A percentile compares a stretch with the other conserved stretches of the same genome.
Evolutionary conservation across 139 green algal species (phyloP).

Genomic region (Picochlorum sp.): DNA sequence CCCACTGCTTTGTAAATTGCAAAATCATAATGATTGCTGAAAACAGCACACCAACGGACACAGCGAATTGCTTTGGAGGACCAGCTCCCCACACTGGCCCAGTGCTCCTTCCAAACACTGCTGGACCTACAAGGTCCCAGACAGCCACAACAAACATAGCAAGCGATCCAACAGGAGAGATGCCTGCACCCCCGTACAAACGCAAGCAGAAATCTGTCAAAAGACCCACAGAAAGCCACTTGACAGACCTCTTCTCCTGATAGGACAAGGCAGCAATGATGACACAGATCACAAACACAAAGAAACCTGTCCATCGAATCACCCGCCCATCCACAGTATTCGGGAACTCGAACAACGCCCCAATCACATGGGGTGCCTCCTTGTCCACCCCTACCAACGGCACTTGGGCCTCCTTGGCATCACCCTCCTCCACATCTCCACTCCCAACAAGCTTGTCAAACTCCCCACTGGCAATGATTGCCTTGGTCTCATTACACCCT

Average conservation of each 20-base stretch:
- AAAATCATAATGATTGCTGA: slow-evolving; percentile 18
- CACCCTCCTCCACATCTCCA: background rate
- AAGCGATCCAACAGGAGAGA: slow-evolving; percentile 30
- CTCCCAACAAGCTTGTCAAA: slow-evolving; percentile 21
- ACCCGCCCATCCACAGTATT: slow-evolving; percentile 31
- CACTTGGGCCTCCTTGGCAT: background rate
- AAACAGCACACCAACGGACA: slow-evolving; percentile 17
- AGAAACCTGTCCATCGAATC: slow-evolving; percentile 24
- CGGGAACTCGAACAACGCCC: slow-evolving; percentile 35
- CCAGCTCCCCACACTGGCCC: slow-evolving; percentile 25
- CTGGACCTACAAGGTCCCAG: slow-evolving; percentile 23
- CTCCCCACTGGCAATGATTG: slow-evolving; percentile 20
- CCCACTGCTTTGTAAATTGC: slow-evolving; percentile 17
- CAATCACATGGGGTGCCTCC: slow-evolving; percentile 13
- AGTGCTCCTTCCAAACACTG: background rate
- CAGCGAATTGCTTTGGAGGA: slow-evolving; percentile 47
- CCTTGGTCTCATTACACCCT: slow-evolving; percentile 39
- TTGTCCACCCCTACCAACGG: slow-evolving; percentile 12
- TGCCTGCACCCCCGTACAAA: slow-evolving; percentile 20
- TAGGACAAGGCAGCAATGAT: slow-evolving; percentile 20
- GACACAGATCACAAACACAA: slow-evolving; percentile 25
- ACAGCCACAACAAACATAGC: slow-evolving; percentile 14
- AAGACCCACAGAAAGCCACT: slow-evolving; percentile 25
- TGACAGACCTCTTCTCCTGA: slow-evolving; percentile 11
- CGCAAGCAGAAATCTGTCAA: slow-evolving; percentile 27